These are phyloP conservation scores for Ammopiptanthus mongolicus DNA, from an alignment of 306 rosid species.

Conservation along the genomic window DNA sequence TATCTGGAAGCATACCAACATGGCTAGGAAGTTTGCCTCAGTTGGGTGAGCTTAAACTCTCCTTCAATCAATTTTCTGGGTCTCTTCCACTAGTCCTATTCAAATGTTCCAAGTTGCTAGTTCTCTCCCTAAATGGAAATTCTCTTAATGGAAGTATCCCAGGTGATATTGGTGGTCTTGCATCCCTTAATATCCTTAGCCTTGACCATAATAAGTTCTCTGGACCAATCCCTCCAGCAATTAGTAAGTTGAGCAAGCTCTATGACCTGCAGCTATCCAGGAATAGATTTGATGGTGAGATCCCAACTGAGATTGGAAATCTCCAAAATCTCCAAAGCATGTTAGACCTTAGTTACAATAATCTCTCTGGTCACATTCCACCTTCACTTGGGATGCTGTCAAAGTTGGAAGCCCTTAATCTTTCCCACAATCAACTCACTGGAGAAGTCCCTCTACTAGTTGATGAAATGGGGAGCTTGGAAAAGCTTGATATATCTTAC, in stretches of 20 bases:
- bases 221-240: constrained; percentile 53
- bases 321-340: constrained; percentile 70
- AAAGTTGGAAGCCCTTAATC: constrained; percentile 74
- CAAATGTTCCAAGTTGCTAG: constrained; percentile 55
- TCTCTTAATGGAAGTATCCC: constrained; percentile 68
- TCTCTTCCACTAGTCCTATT: constrained; percentile 53
- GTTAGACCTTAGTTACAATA: constrained; percentile 76
- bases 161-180: constrained; percentile 46
- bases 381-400: constrained; percentile 40
- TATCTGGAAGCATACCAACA: constrained; percentile 54
- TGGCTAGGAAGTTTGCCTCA: constrained; percentile 78
- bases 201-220: constrained; percentile 57
- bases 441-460: constrained; percentile 64
- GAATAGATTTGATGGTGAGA: constrained; percentile 58
- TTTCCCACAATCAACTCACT: constrained; percentile 74
- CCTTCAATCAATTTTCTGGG: constrained; percentile 58
- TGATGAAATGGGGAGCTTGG: constrained; percentile 68
- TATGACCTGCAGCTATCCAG: constrained; percentile 57
- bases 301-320: constrained; percentile 70
- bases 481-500: constrained; percentile 67
- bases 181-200: constrained; percentile 57
- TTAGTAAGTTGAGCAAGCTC: constrained; percentile 52
- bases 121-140: constrained; percentile 57
- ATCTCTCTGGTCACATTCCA: constrained; percentile 71
- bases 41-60: constrained; percentile 67